These are phyloP conservation scores for Selaginella moellendorffii DNA, from an alignment of 75 land plant genomes.

Conservation along the genomic window DNA sequence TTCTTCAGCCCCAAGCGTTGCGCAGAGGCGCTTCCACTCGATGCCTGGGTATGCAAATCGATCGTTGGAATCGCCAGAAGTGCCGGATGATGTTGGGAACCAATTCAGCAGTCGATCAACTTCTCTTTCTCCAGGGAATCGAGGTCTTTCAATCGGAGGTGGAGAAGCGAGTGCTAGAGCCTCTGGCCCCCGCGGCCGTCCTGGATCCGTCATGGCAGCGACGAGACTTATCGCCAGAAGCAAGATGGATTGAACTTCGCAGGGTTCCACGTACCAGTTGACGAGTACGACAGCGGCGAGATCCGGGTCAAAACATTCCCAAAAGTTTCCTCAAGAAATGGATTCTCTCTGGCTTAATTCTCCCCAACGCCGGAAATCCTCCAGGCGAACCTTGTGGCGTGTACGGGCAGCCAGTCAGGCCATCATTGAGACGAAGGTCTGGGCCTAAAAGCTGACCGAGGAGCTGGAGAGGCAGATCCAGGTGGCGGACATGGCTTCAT, in stretches of 20 bases:
- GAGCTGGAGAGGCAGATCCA: slow-evolving; percentile 78
- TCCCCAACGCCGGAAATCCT: slow-evolving; percentile 56
- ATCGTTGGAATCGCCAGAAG: slow-evolving; percentile 90
- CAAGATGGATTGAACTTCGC: slow-evolving; percentile 69
- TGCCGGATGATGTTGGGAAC: slow-evolving; percentile 87
- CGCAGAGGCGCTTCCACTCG: slow-evolving; percentile 80
- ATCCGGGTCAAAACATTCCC: slow-evolving; percentile 62
- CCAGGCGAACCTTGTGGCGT: slow-evolving; percentile 67
- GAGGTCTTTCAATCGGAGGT: slow-evolving; percentile 82
- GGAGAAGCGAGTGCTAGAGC: slow-evolving; percentile 56
- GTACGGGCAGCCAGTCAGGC: slow-evolving; percentile 98
- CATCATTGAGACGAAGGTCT: slow-evolving; percentile 86
- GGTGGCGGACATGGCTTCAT: slow-evolving; percentile 98
- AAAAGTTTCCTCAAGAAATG: slow-evolving; percentile 42
- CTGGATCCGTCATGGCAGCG: slow-evolving; percentile 60
- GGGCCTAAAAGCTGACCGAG: slow-evolving; percentile 63
- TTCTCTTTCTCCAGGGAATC: slow-evolving; percentile 50
- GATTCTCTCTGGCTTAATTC: slow-evolving; percentile 38
- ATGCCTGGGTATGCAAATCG: slow-evolving; percentile 95
- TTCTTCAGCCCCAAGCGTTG: slow-evolving; percentile 93
- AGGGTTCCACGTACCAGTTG: slow-evolving; percentile 87
- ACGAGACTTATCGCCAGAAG: slow-evolving; percentile 80
- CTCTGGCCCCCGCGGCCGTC: slow-evolving; percentile 49
- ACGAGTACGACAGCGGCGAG: slow-evolving; percentile 75
- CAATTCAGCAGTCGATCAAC: background rate